Percentiles rank a stretch among this genome's conserved stretches.
These are phyloP conservation scores for Purshia tridentata DNA, from an alignment of 306 rosid species.

Conservation along the genomic window DNA sequence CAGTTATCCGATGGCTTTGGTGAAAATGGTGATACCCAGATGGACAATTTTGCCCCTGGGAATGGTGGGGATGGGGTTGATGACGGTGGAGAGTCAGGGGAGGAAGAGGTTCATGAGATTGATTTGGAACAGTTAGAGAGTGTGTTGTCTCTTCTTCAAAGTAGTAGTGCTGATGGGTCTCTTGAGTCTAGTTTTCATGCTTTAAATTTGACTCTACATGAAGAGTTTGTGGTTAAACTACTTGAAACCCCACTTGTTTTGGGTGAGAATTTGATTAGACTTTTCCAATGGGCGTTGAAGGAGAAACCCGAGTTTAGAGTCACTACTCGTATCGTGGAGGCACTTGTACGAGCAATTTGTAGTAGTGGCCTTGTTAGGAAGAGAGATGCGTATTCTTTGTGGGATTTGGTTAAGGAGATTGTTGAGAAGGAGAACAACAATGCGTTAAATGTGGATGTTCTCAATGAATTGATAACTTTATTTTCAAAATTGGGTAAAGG, in stretches of 20 bases:
- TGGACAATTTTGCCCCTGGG: constrained; percentile 9
- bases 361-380: constrained; percentile 26
- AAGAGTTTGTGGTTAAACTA: constrained; percentile 45
- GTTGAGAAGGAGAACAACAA: constrained; percentile 42
- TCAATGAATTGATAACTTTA: constrained; percentile 47
- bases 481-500: constrained; percentile 72
- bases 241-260: constrained; percentile 44
- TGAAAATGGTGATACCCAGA: constrained; percentile 20
- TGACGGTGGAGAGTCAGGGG: constrained; percentile 16
- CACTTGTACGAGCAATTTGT: constrained; percentile 43
- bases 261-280: constrained; percentile 58
- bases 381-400: constrained; percentile 45
- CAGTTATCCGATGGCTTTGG: constrained; percentile 12
- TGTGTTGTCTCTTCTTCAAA: constrained; percentile 45
- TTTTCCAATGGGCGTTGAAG: constrained; percentile 64
- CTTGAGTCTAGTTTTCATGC: constrained; percentile 50
- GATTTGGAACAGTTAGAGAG: constrained; percentile 52
- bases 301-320: constrained; percentile 40
- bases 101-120: constrained; percentile 40
- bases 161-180: constrained; percentile 43
- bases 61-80: constrained; percentile 12
- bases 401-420: constrained; percentile 67
- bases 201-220: constrained; percentile 43
- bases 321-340: constrained; percentile 40
- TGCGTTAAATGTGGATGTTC: constrained; percentile 34